These are phyloP conservation scores for Alnus glutinosa DNA, from an alignment of 306 rosid species.

Conservation along the genomic window DNA sequence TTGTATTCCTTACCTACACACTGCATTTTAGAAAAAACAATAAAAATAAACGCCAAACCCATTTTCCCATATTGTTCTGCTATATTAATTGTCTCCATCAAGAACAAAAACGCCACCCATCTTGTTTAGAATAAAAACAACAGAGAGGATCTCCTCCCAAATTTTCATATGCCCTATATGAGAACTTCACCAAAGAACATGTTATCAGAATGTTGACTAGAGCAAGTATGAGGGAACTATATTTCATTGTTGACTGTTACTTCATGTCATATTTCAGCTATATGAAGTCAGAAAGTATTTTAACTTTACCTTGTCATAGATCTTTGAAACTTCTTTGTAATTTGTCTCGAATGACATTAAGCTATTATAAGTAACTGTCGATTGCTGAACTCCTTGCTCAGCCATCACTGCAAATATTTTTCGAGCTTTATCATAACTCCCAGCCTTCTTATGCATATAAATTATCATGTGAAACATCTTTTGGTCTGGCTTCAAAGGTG, in stretches of 20 bases:
- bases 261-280: constrained; percentile 3
- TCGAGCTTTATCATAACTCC: constrained; percentile 86
- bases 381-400: constrained; percentile 66
- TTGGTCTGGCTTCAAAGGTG: constrained; percentile 84
- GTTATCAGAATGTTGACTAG: not conserved
- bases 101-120: not conserved
- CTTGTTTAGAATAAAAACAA: not conserved
- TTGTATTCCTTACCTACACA: not conserved
- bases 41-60: not conserved
- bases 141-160: not conserved
- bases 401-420: constrained; percentile 75
- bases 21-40: not conserved
- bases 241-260: not conserved
- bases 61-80: not conserved
- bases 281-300: constrained; percentile 11
- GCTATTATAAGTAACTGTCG: constrained; percentile 86
- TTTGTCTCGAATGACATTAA: constrained; percentile 86
- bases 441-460: constrained; percentile 87
- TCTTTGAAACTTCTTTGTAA: constrained; percentile 89
- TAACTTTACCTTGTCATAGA: constrained; percentile 81
- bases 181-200: not conserved
- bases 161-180: not conserved
- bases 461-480: constrained; percentile 96
- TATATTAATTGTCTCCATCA: not conserved
- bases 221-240: not conserved